A percentile compares a stretch with the other conserved stretches of the same genome.
Conservation (phyloP, 148 eudicot genomes). For the Rhododendron henanense region DNA sequence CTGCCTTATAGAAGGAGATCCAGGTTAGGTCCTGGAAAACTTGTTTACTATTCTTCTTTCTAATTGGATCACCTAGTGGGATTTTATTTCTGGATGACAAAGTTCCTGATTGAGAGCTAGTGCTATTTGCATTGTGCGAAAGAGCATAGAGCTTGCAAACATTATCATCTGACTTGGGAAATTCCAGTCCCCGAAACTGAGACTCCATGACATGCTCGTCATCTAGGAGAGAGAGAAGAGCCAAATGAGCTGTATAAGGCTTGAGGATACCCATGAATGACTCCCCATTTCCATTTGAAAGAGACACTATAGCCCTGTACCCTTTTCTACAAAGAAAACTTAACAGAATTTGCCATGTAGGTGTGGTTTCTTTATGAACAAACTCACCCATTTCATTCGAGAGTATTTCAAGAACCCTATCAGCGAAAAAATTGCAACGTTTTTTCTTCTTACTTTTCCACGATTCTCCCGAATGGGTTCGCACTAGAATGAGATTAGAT, state of each 20-base stretch:
- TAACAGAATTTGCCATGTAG: conserved; percentile 75
- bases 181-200: conserved; percentile 18
- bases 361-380: conserved; percentile 29
- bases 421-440: conserved; percentile 40
- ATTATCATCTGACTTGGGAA: conserved; percentile 6
- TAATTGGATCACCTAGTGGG: conserved; percentile 33
- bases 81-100: conserved; percentile 23
- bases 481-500: conserved; percentile 41
- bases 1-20: conserved; percentile 68
- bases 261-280: conserved; percentile 47
- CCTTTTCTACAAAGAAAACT: conserved; percentile 61
- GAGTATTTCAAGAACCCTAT: conserved; percentile 61
- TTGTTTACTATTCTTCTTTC: conserved; percentile 45
- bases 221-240: conserved; percentile 41
- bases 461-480: conserved; percentile 26
- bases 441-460: conserved; percentile 34
- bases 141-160: conserved; percentile 14
- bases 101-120: conserved; percentile 22
- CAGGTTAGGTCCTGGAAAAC: conserved; percentile 53
- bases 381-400: conserved; percentile 33
- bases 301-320: conserved; percentile 52
- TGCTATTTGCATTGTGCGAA: conserved; percentile 19
- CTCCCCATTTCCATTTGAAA: conserved; percentile 47
- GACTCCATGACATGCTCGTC: conserved; percentile 15
- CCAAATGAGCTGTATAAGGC: conserved; percentile 66